A percentile compares a stretch with the other conserved stretches of the same genome.
Conservation (phyloP, 2,329 filamentous ascomycete species). For the Metarhizium rileyi region DNA sequence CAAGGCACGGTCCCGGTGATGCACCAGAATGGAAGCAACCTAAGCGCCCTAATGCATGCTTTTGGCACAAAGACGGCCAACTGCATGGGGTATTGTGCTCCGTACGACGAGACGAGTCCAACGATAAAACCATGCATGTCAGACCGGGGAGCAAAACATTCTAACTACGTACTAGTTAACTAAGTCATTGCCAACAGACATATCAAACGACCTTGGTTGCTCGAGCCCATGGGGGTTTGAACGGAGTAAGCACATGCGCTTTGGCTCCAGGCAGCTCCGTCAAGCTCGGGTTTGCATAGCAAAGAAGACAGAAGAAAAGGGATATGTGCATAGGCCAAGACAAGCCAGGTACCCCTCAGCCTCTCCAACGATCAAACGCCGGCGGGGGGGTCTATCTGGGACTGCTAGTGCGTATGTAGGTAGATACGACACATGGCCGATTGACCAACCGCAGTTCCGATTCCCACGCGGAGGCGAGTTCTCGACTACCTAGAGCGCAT, state of each 20-base stretch:
- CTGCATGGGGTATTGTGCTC: background rate
- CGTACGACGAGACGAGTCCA: background rate
- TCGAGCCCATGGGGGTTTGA: too few relatives aligned
- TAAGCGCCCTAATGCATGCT: background rate
- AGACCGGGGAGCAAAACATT: background rate
- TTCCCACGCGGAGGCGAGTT: background rate
- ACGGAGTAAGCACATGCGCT: too few relatives aligned
- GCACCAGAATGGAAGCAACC: background rate
- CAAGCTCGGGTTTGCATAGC: too few relatives aligned
- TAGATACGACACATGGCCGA: slow-evolving; percentile 12
- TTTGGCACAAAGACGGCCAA: background rate
- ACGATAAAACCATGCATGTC: background rate
- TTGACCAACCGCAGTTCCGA: slow-evolving; percentile 7
- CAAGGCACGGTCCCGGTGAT: background rate
- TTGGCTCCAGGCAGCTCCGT: too few relatives aligned
- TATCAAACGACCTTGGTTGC: background rate
- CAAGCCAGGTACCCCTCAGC: too few relatives aligned
- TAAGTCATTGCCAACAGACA: background rate
- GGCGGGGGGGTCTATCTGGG: background rate
- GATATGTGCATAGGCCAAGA: background rate
- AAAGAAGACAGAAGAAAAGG: too few relatives aligned
- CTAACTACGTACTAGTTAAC: background rate
- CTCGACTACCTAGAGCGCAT: slow-evolving; percentile 2
- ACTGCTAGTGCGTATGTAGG: too few relatives aligned
- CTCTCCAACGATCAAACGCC: slow-evolving; percentile 1